phyloP scores from a whole-genome alignment of 164 flowering plant genomes.

The Vitis rupestris region DNA sequence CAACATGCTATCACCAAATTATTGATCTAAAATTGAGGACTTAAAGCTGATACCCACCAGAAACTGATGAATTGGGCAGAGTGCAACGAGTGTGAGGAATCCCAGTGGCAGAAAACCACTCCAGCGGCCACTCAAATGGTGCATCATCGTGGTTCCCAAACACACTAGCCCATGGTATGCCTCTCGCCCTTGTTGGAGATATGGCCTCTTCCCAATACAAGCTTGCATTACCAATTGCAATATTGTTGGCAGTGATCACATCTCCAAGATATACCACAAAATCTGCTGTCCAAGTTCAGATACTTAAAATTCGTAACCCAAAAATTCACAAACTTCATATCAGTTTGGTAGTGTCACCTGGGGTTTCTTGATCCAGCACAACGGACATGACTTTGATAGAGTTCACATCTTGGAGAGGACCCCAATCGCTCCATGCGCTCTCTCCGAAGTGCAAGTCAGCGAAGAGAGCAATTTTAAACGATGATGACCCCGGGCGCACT shows the following conservation, averaged over 20 bases:
- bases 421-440: slow-evolving; percentile 85
- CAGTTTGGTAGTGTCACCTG: slow-evolving; percentile 40
- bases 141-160: slow-evolving; percentile 95
- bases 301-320: slow-evolving; percentile 2
- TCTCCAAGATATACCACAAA: slow-evolving; percentile 93
- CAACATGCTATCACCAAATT: too few relatives aligned
- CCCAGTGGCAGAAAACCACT: slow-evolving; percentile 79
- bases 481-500: slow-evolving; percentile 27
- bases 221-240: slow-evolving; percentile 70
- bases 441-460: slow-evolving; percentile 91
- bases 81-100: slow-evolving; percentile 64
- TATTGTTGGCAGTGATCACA: slow-evolving; percentile 80
- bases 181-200: slow-evolving; percentile 60
- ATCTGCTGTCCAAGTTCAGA: slow-evolving; percentile 29
- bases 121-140: slow-evolving; percentile 76
- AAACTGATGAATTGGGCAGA: slow-evolving; percentile 12
- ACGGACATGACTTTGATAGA: slow-evolving; percentile 63
- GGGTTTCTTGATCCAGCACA: slow-evolving; percentile 60
- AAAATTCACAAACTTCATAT: too few relatives aligned
- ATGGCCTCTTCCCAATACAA: slow-evolving; percentile 81
- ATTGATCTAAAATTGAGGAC: too few relatives aligned
- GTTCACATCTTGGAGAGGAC: slow-evolving; percentile 65
- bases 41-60: slow-evolving; percentile 25
- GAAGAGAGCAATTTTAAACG: slow-evolving; percentile 67
- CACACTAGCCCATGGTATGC: slow-evolving; percentile 79